Evolutionary conservation across 805 yeast genomes (phyloP).

Genomic region (Ogataea dorogensis): DNA sequence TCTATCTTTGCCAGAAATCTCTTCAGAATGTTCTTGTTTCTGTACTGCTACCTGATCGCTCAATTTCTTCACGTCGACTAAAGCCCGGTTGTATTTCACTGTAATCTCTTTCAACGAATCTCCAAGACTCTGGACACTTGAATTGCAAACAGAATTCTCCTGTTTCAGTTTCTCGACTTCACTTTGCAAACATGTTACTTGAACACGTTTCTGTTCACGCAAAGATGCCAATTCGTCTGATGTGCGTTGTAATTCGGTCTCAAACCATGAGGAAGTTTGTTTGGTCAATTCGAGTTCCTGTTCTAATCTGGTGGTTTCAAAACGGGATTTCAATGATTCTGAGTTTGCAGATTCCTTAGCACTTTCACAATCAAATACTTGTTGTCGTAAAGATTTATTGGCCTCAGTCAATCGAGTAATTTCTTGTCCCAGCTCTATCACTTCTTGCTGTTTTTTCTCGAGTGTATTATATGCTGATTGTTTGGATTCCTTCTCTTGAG

Average conservation of each 20-base stretch:
- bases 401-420: constrained; percentile 38
- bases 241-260: constrained; percentile 33
- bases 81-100: constrained; percentile 40
- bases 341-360: constrained; percentile 30
- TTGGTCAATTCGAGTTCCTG: constrained; percentile 33
- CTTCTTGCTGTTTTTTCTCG: constrained; percentile 37
- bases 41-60: constrained; percentile 42
- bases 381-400: constrained; percentile 42
- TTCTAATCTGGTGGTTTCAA: constrained; percentile 27
- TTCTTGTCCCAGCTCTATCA: constrained; percentile 39
- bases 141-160: constrained; percentile 28
- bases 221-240: constrained; percentile 29
- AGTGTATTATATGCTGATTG: constrained; percentile 35
- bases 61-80: constrained; percentile 45
- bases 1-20: constrained; percentile 61
- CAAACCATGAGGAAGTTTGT: constrained; percentile 36
- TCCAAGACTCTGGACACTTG: constrained; percentile 33
- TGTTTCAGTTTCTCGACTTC: constrained; percentile 38
- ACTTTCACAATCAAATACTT: constrained; percentile 38
- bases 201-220: constrained; percentile 31
- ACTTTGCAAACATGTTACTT: constrained; percentile 32
- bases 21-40: constrained; percentile 53
- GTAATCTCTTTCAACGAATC: constrained; percentile 38
- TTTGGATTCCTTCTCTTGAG: constrained; percentile 29
- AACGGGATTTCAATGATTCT: constrained; percentile 27